A percentile compares a stretch with the other conserved stretches of the same genome.
Evolutionary conservation across 345 rosid species (phyloP).

Genomic region (Euphorbia lathyris): DNA sequence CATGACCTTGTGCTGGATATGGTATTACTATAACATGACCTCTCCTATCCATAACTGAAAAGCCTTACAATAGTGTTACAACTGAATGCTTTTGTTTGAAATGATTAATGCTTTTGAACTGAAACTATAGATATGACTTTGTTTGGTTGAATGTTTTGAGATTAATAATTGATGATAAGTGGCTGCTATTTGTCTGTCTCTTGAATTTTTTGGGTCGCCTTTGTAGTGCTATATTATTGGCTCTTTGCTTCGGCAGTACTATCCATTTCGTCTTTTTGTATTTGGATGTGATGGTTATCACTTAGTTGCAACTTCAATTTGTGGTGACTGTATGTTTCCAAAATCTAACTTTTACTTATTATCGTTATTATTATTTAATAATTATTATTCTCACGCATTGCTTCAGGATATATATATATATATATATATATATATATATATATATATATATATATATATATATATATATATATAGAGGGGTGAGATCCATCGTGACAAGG

Average conservation of each 20-base stretch:
- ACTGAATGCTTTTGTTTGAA: too few relatives aligned
- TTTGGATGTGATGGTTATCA: background rate
- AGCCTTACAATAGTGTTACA: too few relatives aligned
- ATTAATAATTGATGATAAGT: background rate
- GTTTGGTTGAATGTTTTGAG: background rate
- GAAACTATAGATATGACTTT: background rate
- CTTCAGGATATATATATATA: too few relatives aligned
- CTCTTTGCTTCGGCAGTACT: background rate
- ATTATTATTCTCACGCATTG: too few relatives aligned
- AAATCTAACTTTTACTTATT: too few relatives aligned
- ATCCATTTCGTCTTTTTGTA: background rate
- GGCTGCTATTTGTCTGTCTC: background rate
- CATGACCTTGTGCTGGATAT: slow-evolving; percentile 29
- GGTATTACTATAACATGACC: slow-evolving; percentile 28
- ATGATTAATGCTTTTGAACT: too few relatives aligned
- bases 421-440: too few relatives aligned
- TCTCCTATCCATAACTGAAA: slow-evolving; percentile 10
- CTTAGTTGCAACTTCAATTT: background rate
- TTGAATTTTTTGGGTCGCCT: background rate
- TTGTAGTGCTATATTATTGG: background rate
- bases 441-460: too few relatives aligned
- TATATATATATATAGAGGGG: too few relatives aligned
- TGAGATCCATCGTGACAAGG: too few relatives aligned
- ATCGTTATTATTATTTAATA: too few relatives aligned
- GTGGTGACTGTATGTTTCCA: too few relatives aligned